These are phyloP conservation scores for Lactarius sanguifluus DNA, from an alignment of 768 basidiomycete genomes.

Conservation along the genomic window DNA sequence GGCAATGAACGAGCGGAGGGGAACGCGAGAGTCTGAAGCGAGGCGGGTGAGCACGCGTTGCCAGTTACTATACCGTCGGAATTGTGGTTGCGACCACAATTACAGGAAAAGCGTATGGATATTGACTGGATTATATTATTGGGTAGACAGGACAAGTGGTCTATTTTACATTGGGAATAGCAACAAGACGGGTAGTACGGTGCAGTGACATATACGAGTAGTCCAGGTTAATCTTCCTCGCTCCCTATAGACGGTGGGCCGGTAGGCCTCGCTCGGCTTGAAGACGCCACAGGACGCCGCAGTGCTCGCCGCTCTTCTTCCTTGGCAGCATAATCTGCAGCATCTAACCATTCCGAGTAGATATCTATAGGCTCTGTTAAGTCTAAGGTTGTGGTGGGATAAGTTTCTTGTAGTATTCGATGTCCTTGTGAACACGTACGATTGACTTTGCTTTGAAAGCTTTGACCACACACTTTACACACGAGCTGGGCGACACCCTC, in stretches of 20 bases:
- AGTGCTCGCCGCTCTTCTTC: conserved; percentile 46
- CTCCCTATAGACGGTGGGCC: conserved; percentile 41
- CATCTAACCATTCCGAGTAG: conserved; percentile 91
- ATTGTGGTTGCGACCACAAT: conserved; percentile 25
- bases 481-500: conserved; percentile 78
- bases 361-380: conserved; percentile 87
- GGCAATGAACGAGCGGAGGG: conserved; percentile 10
- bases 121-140: conserved; percentile 21
- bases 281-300: conserved; percentile 56
- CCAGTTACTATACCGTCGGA: background rate
- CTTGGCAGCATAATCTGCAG: conserved; percentile 77
- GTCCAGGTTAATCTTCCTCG: conserved; percentile 43
- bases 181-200: background rate
- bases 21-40: conserved; percentile 11
- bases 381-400: conserved; percentile 45
- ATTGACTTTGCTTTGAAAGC: conserved; percentile 84
- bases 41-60: conserved; percentile 16
- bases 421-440: conserved; percentile 48
- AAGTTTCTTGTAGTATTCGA: conserved; percentile 27
- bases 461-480: conserved; percentile 83
- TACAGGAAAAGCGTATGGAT: conserved; percentile 7
- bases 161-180: conserved; percentile 16
- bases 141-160: background rate
- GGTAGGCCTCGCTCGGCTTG: conserved; percentile 44
- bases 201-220: background rate